Percentiles rank a stretch among this genome's conserved stretches.
These are phyloP conservation scores for Fraxinus paxiana DNA, from an alignment of 305 asterid genomes.

Conservation along the genomic window DNA sequence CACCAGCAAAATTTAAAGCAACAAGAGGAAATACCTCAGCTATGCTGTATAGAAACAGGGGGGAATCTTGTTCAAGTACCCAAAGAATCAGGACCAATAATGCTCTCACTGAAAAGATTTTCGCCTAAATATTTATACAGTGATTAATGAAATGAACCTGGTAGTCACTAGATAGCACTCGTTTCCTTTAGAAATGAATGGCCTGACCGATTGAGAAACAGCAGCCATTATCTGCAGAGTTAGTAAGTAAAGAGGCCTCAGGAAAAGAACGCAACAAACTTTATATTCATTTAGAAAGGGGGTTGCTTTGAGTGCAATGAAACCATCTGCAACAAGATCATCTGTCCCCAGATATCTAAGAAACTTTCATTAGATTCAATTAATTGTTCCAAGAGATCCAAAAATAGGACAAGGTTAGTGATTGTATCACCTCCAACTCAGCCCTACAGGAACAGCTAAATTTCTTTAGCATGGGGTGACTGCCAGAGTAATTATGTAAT, in stretches of 20 bases:
- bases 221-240: conserved; percentile 58
- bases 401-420: conserved; percentile 7
- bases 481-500: not conserved
- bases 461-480: not conserved
- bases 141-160: conserved; percentile 39
- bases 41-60: conserved; percentile 42
- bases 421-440: not conserved
- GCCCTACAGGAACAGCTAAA: not conserved
- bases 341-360: not conserved
- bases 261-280: conserved; percentile 20
- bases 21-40: conserved; percentile 66
- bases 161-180: conserved; percentile 61
- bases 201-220: conserved; percentile 56
- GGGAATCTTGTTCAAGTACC: conserved; percentile 15
- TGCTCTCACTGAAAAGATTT: not conserved
- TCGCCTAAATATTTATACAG: conserved; percentile 6
- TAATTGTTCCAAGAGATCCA: conserved; percentile 12
- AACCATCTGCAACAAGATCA: not conserved
- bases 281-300: conserved; percentile 10
- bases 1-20: conserved; percentile 80
- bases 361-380: conserved; percentile 10
- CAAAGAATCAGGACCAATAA: conserved; percentile 7
- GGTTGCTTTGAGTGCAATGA: not conserved
- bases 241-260: conserved; percentile 9
- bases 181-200: conserved; percentile 42